Evolutionary conservation across 768 basidiomycete genomes (phyloP), one percentile per base, ranked within the genome.

Genomic region (Brasilioporus rufonigricans): DNA sequence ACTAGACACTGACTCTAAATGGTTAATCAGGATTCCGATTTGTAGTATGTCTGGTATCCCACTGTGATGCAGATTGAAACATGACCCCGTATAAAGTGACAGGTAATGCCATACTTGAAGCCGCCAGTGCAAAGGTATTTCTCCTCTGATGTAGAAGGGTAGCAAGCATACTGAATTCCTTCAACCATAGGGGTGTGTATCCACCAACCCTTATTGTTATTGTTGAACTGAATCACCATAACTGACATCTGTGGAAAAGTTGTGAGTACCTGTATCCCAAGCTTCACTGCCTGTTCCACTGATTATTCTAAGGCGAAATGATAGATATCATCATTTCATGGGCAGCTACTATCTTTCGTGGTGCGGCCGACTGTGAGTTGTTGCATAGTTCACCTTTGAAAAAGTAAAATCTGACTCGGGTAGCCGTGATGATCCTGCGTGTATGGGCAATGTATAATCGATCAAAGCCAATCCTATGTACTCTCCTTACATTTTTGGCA

Each of bases 41-140:
- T 12, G 10, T 10, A 11, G 40, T 41, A 41, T 13, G 40, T 41
- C 40, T 23, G 40, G 40, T 5, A 9, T 41, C 12, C 21, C 33
- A 41, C 10, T 23, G 21, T 23, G 23, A 13, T 11, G 13, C 10
- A 2, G 23, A 38, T 12, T 46, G 2, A 44, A 24, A 10, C 6
- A 41, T 41, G 23, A 23, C 11, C 23, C 19, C 14, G 5, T 19
- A 3, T 23, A 18, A 23, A 60, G 56, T 43, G 4, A 52, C 32
- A 24, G 50, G 39, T 29, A 59, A 23, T 48, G 50, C 58, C 19
- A 2, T 60, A 41, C 23, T 12, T 10, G 21, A 16, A 1, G 3
- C 9, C 21, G 39, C 55, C 40, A n/a, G 27, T n/a, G 38, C 26
- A 23, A 41, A 46, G 39, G 58, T 59, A 52, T 12, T 14, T 50